Conservation (phyloP, 2,329 filamentous ascomycete genomes). For the Diaporthe aspalathi region DNA sequence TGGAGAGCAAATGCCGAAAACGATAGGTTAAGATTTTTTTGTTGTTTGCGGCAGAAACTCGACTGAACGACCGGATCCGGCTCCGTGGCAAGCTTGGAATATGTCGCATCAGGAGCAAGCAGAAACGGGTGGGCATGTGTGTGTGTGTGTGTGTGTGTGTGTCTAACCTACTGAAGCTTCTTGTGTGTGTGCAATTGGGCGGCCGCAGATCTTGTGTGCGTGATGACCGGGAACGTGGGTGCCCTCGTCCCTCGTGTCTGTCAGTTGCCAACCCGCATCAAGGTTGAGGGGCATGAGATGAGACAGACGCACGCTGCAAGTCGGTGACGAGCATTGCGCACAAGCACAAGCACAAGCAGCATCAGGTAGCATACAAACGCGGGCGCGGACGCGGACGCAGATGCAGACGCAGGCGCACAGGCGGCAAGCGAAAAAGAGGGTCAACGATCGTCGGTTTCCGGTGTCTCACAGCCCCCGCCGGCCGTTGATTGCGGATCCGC, state of each 20-base stretch:
- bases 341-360: neutral
- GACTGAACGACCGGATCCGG: slow-evolving; percentile 18
- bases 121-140: too few species aligned
- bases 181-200: neutral
- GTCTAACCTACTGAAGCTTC: neutral
- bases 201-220: slow-evolving; percentile 13
- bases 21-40: neutral
- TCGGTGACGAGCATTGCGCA: slow-evolving; percentile 1
- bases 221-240: slow-evolving; percentile 15
- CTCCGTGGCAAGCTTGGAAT: slow-evolving; percentile 5
- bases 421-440: neutral
- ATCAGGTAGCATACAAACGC: too few species aligned
- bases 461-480: slow-evolving; percentile 23
- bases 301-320: neutral
- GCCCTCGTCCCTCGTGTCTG: slow-evolving; percentile 32
- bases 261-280: slow-evolving; percentile 27
- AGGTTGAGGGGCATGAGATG: slow-evolving; percentile 18
- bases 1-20: slow-evolving; percentile 21
- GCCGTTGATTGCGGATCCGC: slow-evolving; percentile 33
- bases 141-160: neutral
- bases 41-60: slow-evolving; percentile 3
- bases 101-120: neutral
- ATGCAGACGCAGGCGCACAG: neutral
- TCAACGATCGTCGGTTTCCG: neutral
- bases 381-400: neutral